phyloP scores from a whole-genome alignment of 177 flowering plant genomes.

The Vitis hybrid region DNA sequence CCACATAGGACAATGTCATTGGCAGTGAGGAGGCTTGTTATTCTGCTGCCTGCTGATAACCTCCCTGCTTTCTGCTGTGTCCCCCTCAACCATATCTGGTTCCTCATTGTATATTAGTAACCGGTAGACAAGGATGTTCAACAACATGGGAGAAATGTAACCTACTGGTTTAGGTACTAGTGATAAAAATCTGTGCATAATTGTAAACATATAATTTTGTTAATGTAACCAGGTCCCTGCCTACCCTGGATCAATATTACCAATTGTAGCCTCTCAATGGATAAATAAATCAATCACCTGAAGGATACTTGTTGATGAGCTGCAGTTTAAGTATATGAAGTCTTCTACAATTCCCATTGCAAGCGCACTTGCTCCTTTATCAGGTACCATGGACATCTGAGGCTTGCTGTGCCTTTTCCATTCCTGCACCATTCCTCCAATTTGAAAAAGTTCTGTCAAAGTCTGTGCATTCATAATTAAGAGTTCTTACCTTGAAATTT shows the following conservation, averaged over 20 bases:
- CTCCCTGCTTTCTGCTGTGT: conserved; percentile 67
- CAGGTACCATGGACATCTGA: conserved; percentile 40
- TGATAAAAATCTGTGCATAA: neutral
- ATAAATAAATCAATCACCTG: conserved; percentile 42
- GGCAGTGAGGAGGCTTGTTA: conserved; percentile 72
- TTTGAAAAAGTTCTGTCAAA: conserved; percentile 3
- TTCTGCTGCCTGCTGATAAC: conserved; percentile 79
- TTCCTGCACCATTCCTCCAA: conserved; percentile 41
- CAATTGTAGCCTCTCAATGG: neutral
- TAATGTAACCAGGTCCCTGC: neutral
- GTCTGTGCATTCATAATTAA: neutral
- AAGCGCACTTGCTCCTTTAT: conserved; percentile 37
- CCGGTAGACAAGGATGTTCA: neutral
- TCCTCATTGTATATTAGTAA: neutral
- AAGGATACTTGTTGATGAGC: conserved; percentile 49
- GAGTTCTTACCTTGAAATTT: conserved; percentile 48
- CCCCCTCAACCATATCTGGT: conserved; percentile 77
- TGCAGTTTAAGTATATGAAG: conserved; percentile 66
- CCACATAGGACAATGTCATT: conserved; percentile 82
- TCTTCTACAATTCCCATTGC: conserved; percentile 77
- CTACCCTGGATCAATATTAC: neutral
- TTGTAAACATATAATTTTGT: neutral
- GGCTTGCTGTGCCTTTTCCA: conserved; percentile 50
- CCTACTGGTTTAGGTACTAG: too few species aligned
- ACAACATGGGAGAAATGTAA: too few species aligned